Base-by-base conservation (phyloP, 2,329 filamentous ascomycete genomes). In the Alternaria brassicae region DNA sequence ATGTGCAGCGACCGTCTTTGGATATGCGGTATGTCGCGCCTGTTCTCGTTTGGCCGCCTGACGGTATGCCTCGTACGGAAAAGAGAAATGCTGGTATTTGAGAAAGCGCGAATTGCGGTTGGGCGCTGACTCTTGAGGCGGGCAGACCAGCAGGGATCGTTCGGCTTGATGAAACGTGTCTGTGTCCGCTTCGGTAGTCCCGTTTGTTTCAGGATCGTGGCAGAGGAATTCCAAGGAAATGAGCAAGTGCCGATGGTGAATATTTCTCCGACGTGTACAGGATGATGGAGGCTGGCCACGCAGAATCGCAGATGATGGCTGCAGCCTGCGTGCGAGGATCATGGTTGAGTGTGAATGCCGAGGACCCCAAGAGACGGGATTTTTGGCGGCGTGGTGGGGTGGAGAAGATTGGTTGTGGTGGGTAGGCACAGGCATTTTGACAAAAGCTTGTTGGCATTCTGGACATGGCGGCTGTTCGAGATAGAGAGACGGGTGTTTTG, bases 161-260 rank as follows among this genome's bases (percentile, higher is more conserved):
- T 64, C 64, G 66, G 62, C 60, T 63, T 39, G 60, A 64, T 70
- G 66, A 70, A 69, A 70, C 65, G 52, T 15, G 60, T 65, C 53
- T 56, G 62, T 65, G 63, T 56, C 41, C 58, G 25, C 53, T 45
- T 61, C 40, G 56, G 57, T 65, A 63, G 62, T 62, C 65, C 62
- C 58, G 66, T 62, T 64, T 59, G 65, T 68, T 59, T 65, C 62
- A 69, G 56, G 52, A 56, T 58, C 34, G 58, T 56, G 56, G 66
- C 60, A 27, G 27, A 32, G 34, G 41, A 21, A 48, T 55, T 44
- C 59, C 30, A 21, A 32, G 27, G 34, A n/a, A 36, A 51, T 52
- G 50, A 36, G 21, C 13, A 54, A 36, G 17, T 55, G 30, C 56
- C 37, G 51, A 41, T 36, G 28, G 28, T 27, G 39, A 25, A 30